A percentile compares a stretch with the other conserved stretches of the same genome.
Conservation (phyloP, 345 rosid genomes). For the Arabidopsis suecica region DNA sequence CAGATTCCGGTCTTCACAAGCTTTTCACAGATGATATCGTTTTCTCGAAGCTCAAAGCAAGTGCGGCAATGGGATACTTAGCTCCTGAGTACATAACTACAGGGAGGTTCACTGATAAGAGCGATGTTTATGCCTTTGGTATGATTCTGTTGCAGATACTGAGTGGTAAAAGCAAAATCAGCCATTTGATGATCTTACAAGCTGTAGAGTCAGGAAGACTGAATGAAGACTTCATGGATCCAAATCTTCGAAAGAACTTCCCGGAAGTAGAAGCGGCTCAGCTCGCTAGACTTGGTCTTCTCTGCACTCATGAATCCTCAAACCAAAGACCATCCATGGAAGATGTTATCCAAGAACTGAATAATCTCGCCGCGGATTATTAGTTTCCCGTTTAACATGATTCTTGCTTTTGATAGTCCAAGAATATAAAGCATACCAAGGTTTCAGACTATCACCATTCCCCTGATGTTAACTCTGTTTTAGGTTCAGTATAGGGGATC, state of each 20-base stretch:
- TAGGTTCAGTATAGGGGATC: constrained; percentile 33
- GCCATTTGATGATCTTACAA: constrained; percentile 49
- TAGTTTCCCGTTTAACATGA: constrained; percentile 25
- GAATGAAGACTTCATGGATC: constrained; percentile 65
- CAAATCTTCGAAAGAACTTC: constrained; percentile 66
- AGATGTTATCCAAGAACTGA: constrained; percentile 68
- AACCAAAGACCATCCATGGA: constrained; percentile 73
- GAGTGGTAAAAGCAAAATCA: constrained; percentile 67
- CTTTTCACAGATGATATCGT: constrained; percentile 89
- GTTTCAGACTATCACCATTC: constrained; percentile 27
- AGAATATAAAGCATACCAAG: constrained; percentile 31
- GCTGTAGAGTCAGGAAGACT: constrained; percentile 60
- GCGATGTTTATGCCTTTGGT: constrained; percentile 89
- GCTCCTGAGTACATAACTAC: constrained; percentile 94
- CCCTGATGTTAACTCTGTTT: constrained; percentile 33
- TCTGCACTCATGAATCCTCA: constrained; percentile 80
- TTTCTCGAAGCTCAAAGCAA: constrained; percentile 87
- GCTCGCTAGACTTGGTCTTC: constrained; percentile 65
- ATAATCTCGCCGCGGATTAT: constrained; percentile 42
- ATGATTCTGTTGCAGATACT: constrained; percentile 76
- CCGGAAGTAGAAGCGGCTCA: constrained; percentile 61
- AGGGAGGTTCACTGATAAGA: constrained; percentile 89
- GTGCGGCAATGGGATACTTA: constrained; percentile 98
- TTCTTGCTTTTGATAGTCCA: constrained; percentile 46
- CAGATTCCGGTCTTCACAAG: constrained; percentile 85